Conservation (phyloP, 805 yeast species). For the Clavispora santaluciae region DNA sequence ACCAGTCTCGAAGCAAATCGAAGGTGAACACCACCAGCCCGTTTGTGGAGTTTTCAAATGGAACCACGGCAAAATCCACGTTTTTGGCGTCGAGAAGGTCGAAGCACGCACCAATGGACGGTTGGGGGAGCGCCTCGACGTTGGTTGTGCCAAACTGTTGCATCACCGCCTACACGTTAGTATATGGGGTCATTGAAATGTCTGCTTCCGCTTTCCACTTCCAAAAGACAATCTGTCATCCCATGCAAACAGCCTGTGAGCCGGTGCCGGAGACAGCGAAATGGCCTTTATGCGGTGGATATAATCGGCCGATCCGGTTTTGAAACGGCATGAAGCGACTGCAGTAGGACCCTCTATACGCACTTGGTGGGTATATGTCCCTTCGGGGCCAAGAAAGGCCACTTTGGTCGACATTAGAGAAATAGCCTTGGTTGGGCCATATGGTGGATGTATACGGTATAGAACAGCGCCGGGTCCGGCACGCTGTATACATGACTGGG, state of each 20-base stretch:
- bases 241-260: too few relatives aligned
- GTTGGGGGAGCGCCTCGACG: slow-evolving; percentile 31
- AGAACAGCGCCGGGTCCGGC: not conserved
- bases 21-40: slow-evolving; percentile 88
- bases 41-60: slow-evolving; percentile 91
- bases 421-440: not conserved
- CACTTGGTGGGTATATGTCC: slow-evolving; percentile 91
- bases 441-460: not conserved
- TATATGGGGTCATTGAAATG: not conserved
- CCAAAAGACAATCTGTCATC: too few relatives aligned
- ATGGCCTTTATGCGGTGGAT: too few relatives aligned
- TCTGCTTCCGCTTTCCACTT: too few relatives aligned
- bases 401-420: slow-evolving; percentile 32
- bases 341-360: slow-evolving; percentile 8
- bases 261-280: too few relatives aligned
- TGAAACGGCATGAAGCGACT: too few relatives aligned
- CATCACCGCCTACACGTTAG: slow-evolving; percentile 33
- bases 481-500: not conserved
- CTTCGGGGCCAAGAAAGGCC: slow-evolving; percentile 83
- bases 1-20: slow-evolving; percentile 73
- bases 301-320: too few relatives aligned
- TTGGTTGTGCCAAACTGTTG: slow-evolving; percentile 46
- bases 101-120: slow-evolving; percentile 60
- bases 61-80: slow-evolving; percentile 74
- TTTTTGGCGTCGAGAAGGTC: slow-evolving; percentile 36